Evolutionary conservation across 164 flowering plant species (phyloP), one percentile per base, ranked within the genome.

Genomic region (Annona squamosa): DNA sequence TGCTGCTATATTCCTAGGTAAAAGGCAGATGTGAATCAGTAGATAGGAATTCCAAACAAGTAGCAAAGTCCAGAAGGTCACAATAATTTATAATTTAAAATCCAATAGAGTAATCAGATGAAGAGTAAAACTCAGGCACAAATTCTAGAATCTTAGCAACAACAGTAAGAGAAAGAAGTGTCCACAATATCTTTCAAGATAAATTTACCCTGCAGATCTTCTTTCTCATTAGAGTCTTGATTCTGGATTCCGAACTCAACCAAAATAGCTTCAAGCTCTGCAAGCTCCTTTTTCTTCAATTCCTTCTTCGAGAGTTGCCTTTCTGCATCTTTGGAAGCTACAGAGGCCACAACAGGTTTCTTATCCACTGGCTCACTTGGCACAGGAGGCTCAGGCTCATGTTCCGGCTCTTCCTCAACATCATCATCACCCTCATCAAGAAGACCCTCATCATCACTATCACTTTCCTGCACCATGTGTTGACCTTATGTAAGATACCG

Each of bases 281-380:
- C 98, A 75, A 92, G 90, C 73, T 79, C 98, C 82, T 92, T 92
- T 47, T 92, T 92, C 84, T 86, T 93, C 83, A 85, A 48, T 77
- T 93, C 98, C 81, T 93, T 93, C 89, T 93, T 93, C 9, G 98
- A 91, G 65, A 93, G 93, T 83, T 93, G 98, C 76, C 91, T 89
- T 74, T 91, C 98, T 17, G 93, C 46, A 45, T 93, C 97, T 74
- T 90, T 93, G 41, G 86, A 85, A 18, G 82, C 78, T 46, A 72
- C 46, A 74, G 89, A 4, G 72, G 68, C 80, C 74, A 84, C 89
- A 44, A 84, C 71, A 79, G 82, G 77, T 79, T 83, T 88, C 81
- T 83, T 75, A 42, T 73, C 73, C 61, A 72, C 81, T 12, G 87
- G 86, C 76, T 86, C 90, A 66, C 73, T 46, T n/a, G 80, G 82